These are phyloP conservation scores for Fistulinella cinereoalba DNA, from an alignment of 1,284 basidiomycete species.

Conservation along the genomic window DNA sequence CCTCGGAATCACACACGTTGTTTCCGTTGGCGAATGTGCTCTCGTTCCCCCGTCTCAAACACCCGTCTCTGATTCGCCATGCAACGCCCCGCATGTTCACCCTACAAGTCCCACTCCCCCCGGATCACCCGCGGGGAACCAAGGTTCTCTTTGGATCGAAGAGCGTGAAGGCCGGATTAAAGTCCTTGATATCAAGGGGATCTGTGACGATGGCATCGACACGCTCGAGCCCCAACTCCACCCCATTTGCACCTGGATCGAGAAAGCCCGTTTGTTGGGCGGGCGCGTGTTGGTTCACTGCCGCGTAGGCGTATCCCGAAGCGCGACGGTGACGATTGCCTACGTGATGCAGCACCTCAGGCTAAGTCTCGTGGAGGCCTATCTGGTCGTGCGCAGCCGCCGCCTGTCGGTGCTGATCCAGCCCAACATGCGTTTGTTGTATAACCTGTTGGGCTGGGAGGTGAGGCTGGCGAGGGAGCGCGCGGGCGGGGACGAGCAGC, in stretches of 20 bases:
- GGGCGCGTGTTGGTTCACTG: constrained; percentile 95
- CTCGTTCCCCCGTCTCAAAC: constrained; percentile 64
- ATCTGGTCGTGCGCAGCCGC: constrained; percentile 84
- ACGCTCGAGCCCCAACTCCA: constrained; percentile 86
- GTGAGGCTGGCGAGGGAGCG: constrained; percentile 73
- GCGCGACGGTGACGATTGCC: constrained; percentile 93
- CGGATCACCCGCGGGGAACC: constrained; percentile 46
- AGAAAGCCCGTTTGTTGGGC: constrained; percentile 75
- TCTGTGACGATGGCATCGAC: constrained; percentile 95
- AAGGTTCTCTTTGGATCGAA: constrained; percentile 83
- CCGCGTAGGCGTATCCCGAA: constrained; percentile 90
- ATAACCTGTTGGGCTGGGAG: constrained; percentile 94
- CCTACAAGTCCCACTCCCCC: constrained; percentile 20
- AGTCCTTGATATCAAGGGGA: constrained; percentile 85
- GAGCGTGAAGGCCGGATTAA: constrained; percentile 84
- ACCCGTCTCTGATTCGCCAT: constrained; percentile 4
- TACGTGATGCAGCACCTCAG: constrained; percentile 96
- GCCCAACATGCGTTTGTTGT: constrained; percentile 90
- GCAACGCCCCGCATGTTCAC: constrained; percentile 4
- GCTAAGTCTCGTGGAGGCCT: constrained; percentile 87
- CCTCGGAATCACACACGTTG: constrained; percentile 96
- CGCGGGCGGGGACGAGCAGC: constrained; percentile 49
- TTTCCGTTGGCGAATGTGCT: constrained; percentile 94
- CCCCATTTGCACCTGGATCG: constrained; percentile 91
- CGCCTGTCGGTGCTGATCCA: constrained; percentile 86